Percentiles rank a stretch among this genome's conserved stretches.
phyloP scores from a whole-genome alignment of 169 alveolate species.

The Eimeria brunetti region DNA sequence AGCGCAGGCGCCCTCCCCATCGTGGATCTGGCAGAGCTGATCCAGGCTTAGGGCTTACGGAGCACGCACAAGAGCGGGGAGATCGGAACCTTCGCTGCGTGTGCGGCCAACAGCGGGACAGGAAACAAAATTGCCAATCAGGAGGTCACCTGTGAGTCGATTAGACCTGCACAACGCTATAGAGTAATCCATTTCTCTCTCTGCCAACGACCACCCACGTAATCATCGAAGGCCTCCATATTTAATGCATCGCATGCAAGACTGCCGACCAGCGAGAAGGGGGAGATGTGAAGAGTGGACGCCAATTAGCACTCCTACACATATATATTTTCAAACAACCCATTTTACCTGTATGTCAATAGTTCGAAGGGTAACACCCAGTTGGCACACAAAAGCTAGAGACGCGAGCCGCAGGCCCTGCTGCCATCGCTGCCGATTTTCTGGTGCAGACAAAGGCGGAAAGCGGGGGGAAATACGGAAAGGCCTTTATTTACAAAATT shows the following conservation, averaged over 20 bases:
- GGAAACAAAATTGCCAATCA: neutral
- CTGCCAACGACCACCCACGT: neutral
- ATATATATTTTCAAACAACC: neutral
- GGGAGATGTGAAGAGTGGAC: neutral
- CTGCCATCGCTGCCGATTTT: neutral
- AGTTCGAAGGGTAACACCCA: neutral
- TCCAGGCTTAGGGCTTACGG: neutral
- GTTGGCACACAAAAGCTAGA: neutral
- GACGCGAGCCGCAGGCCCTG: neutral
- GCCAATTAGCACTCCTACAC: neutral
- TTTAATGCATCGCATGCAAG: neutral
- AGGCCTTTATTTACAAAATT: neutral
- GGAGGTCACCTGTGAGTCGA: neutral
- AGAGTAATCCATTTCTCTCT: neutral
- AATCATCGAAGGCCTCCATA: neutral
- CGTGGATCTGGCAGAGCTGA: neutral
- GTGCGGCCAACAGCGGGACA: neutral
- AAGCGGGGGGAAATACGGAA: neutral
- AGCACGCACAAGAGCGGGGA: neutral
- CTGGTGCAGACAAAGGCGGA: neutral
- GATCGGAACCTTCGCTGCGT: neutral
- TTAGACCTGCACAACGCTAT: neutral
- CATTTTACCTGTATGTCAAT: neutral
- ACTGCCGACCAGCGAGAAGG: neutral
- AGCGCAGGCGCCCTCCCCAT: conserved; percentile 1